Conservation (phyloP, 495 filamentous ascomycete genomes). For the Penicillium alfredii region DNA sequence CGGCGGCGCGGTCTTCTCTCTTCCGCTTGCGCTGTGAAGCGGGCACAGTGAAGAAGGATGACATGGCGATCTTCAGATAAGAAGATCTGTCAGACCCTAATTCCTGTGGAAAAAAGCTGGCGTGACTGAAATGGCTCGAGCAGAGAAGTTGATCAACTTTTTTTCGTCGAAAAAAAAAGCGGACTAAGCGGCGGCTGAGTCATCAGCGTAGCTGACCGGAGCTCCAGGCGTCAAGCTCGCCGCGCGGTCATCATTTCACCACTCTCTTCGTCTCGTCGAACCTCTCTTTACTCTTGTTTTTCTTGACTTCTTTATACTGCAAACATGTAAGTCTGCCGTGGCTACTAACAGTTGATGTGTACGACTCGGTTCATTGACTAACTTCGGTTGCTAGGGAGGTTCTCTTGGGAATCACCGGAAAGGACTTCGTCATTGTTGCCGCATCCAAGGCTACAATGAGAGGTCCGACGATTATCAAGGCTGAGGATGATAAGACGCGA, state of each 20-base stretch:
- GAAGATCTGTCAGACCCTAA: conserved; percentile 1
- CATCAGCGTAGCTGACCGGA: conserved; percentile 34
- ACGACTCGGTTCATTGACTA: conserved; percentile 15
- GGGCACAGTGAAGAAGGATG: conserved; percentile 80
- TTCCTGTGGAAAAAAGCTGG: conserved; percentile 2
- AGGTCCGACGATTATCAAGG: conserved; percentile 93
- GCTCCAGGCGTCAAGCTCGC: conserved; percentile 44
- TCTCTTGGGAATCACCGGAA: conserved; percentile 93
- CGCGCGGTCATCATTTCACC: conserved; percentile 31
- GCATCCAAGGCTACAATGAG: conserved; percentile 97
- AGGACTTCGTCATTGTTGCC: conserved; percentile 96
- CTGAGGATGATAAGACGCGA: conserved; percentile 92
- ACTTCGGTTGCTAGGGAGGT: conserved; percentile 68
- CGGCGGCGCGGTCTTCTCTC: conserved; percentile 45
- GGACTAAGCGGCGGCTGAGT: conserved; percentile 34
- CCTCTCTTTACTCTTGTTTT: conserved; percentile 9
- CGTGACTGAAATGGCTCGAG: too few species aligned
- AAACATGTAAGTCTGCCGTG: conserved; percentile 27
- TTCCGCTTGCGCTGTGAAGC: conserved; percentile 78
- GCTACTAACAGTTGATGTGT: too few species aligned
- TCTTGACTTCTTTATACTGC: conserved; percentile 9
- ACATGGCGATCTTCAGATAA: conserved; percentile 45
- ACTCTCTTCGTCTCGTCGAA: conserved; percentile 11
- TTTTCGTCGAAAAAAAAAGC: conserved; percentile 38
- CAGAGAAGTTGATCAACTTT: too few species aligned